These are phyloP conservation scores for Debaryomycetaceae sp. DNA, from an alignment of 1,139 yeast species.

Conservation along the genomic window DNA sequence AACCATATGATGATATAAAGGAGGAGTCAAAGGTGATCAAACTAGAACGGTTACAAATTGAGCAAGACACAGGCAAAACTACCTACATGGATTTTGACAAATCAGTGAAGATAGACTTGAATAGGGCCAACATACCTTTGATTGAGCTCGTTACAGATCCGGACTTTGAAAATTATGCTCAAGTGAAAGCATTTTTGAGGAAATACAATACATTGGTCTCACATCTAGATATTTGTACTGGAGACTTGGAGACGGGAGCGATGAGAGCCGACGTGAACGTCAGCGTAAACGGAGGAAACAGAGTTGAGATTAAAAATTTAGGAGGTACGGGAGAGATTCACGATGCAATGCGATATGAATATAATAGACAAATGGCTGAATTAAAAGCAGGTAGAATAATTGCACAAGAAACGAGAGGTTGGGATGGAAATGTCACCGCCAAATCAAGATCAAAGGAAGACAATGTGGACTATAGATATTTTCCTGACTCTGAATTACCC, in stretches of 20 bases:
- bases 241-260: constrained; percentile 92
- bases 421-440: constrained; percentile 75
- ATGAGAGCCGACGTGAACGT: constrained; percentile 93
- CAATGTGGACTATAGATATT: constrained; percentile 82
- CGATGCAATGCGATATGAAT: constrained; percentile 76
- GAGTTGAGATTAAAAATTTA: constrained; percentile 87
- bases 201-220: constrained; percentile 73
- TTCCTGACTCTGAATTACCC: constrained; percentile 92
- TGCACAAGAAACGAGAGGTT: constrained; percentile 79
- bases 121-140: constrained; percentile 81
- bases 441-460: constrained; percentile 74
- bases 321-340: constrained; percentile 80
- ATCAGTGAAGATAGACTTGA: constrained; percentile 64
- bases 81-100: constrained; percentile 47
- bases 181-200: constrained; percentile 75
- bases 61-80: constrained; percentile 92
- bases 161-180: constrained; percentile 64
- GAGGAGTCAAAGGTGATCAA: constrained; percentile 37
- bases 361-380: constrained; percentile 55
- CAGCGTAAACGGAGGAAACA: constrained; percentile 63
- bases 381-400: constrained; percentile 35
- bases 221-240: constrained; percentile 72
- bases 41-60: constrained; percentile 78
- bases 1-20: constrained; percentile 52
- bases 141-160: constrained; percentile 92